phyloP scores from a whole-genome alignment of 2,329 filamentous ascomycete species.

The Pyricularia sp. region DNA sequence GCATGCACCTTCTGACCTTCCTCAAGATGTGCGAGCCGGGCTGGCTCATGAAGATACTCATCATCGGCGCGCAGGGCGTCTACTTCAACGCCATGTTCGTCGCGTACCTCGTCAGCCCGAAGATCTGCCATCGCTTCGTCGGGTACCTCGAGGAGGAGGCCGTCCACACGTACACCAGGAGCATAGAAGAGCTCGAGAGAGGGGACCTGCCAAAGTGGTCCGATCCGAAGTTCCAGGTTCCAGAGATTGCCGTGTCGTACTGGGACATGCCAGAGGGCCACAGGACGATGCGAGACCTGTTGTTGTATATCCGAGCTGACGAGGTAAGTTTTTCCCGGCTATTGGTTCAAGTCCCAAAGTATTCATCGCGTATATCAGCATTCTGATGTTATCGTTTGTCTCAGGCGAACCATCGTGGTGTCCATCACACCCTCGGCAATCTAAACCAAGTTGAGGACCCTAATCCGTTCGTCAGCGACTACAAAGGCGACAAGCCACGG shows the following conservation, averaged over 20 bases:
- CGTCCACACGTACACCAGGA: conserved; percentile 87
- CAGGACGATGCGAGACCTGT: conserved; percentile 74
- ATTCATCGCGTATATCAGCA: not conserved
- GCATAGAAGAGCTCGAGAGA: conserved; percentile 75
- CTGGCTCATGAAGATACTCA: conserved; percentile 80
- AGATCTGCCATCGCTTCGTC: conserved; percentile 88
- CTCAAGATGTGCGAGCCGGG: conserved; percentile 74
- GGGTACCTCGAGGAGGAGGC: conserved; percentile 97
- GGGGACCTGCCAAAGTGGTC: conserved; percentile 80
- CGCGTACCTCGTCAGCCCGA: conserved; percentile 76
- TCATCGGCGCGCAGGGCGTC: conserved; percentile 85
- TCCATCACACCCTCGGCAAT: conserved; percentile 92
- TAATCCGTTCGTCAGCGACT: conserved; percentile 83
- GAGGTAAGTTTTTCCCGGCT: conserved; percentile 47
- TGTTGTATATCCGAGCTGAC: conserved; percentile 75
- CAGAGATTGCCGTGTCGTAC: conserved; percentile 83
- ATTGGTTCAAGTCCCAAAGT: conserved; percentile 7
- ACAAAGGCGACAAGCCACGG: conserved; percentile 56
- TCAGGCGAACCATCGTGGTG: conserved; percentile 83
- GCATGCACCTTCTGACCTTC: conserved; percentile 85
- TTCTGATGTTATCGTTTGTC: not conserved
- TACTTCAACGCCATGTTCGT: conserved; percentile 95
- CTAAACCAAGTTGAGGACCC: conserved; percentile 78
- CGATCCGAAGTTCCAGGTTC: conserved; percentile 59
- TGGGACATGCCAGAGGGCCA: conserved; percentile 88